A percentile compares a stretch with the other conserved stretches of the same genome.
Conservation (phyloP, 2,329 filamentous ascomycete species). For the Cladosporium sphaerospermum region DNA sequence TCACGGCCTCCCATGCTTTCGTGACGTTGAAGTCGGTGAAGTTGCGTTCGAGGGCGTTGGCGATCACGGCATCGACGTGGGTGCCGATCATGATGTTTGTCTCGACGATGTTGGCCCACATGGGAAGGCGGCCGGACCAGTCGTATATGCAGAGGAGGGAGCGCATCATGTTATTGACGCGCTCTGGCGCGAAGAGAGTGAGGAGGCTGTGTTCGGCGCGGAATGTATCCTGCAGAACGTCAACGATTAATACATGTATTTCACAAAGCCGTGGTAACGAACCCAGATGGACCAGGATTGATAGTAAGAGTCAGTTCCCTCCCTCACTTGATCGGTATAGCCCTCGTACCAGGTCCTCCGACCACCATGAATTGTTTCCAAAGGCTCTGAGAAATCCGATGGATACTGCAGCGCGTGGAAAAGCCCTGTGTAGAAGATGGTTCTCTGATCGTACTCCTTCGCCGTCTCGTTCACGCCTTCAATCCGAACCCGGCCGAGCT, state of each 20-base stretch:
- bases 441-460: constrained; percentile 37
- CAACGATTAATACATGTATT: not conserved
- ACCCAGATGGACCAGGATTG: constrained; percentile 47
- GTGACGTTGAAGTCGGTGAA: constrained; percentile 39
- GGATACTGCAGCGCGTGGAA: constrained; percentile 46
- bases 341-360: constrained; percentile 39
- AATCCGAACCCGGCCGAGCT: constrained; percentile 39
- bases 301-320: constrained; percentile 41
- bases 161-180: constrained; percentile 45
- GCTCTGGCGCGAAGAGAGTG: constrained; percentile 42
- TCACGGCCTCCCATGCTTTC: constrained; percentile 41
- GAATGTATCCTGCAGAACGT: constrained; percentile 35
- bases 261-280: not conserved
- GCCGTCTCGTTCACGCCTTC: constrained; percentile 39
- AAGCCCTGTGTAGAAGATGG: constrained; percentile 42
- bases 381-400: constrained; percentile 43
- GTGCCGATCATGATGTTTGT: constrained; percentile 49
- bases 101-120: constrained; percentile 47
- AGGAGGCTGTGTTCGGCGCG: constrained; percentile 43
- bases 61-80: constrained; percentile 43
- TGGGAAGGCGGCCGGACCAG: constrained; percentile 42
- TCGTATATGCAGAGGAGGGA: constrained; percentile 41
- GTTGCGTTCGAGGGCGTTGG: constrained; percentile 41
- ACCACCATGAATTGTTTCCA: constrained; percentile 16
- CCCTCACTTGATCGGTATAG: constrained; percentile 42